These are phyloP conservation scores for Wickerhamiella allomyrinae DNA, from an alignment of 805 yeast genomes.

Conservation along the genomic window DNA sequence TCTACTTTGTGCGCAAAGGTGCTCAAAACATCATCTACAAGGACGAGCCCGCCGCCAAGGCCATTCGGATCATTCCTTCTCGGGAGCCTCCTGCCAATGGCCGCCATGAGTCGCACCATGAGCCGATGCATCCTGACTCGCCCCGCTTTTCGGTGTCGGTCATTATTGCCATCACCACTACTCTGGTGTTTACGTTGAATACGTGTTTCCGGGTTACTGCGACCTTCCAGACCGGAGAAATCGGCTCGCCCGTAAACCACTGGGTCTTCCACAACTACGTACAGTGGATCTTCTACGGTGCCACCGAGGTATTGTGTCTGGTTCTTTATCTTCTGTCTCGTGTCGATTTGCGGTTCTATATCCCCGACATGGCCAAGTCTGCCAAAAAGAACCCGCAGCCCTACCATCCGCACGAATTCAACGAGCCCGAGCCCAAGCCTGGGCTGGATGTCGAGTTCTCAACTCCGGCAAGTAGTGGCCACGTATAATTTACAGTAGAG, in stretches of 20 bases:
- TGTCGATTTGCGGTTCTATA: slow-evolving; percentile 64
- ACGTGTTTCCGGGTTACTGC: slow-evolving; percentile 25
- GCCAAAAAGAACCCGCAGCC: slow-evolving; percentile 8
- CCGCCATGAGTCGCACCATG: slow-evolving; percentile 39
- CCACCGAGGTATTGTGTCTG: slow-evolving; percentile 44
- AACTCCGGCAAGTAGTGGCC: background rate
- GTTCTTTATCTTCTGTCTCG: slow-evolving; percentile 46
- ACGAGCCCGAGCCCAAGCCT: slow-evolving; percentile 7
- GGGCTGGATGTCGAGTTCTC: background rate
- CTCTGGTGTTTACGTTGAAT: slow-evolving; percentile 17
- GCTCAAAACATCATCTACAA: slow-evolving; percentile 27
- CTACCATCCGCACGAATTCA: slow-evolving; percentile 9
- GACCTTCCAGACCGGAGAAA: slow-evolving; percentile 15
- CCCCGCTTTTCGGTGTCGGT: slow-evolving; percentile 31
- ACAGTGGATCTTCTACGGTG: slow-evolving; percentile 59
- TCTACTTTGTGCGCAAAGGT: slow-evolving; percentile 43
- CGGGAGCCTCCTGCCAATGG: slow-evolving; percentile 30
- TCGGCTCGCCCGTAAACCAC: slow-evolving; percentile 19
- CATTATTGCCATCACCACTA: slow-evolving; percentile 15
- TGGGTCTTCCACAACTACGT: slow-evolving; percentile 41
- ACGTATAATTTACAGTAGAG: no score
- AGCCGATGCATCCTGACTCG: slow-evolving; percentile 23
- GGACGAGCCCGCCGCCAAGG: slow-evolving; percentile 34
- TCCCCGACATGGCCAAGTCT: slow-evolving; percentile 37
- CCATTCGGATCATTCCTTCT: slow-evolving; percentile 48